phyloP scores from a whole-genome alignment of 2,329 filamentous ascomycete genomes.

The Trichophyton simii region DNA sequence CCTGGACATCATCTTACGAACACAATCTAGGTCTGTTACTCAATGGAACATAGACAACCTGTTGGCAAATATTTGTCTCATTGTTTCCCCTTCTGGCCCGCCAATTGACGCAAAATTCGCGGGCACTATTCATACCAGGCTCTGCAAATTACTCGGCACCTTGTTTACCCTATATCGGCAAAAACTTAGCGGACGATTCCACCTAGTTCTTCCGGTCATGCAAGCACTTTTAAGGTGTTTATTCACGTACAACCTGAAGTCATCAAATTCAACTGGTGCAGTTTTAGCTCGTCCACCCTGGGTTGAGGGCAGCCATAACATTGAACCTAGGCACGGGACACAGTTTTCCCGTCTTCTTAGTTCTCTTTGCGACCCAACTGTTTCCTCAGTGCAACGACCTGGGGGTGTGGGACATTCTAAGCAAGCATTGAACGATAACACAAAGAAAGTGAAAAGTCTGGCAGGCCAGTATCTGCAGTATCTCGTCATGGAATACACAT shows the following conservation, averaged over 20 bases:
- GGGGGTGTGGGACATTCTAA: constrained; percentile 24
- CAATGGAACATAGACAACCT: constrained; percentile 36
- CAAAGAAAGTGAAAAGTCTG: constrained; percentile 46
- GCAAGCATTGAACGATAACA: constrained; percentile 44
- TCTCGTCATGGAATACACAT: constrained; percentile 45
- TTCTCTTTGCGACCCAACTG: constrained; percentile 50
- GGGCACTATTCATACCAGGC: constrained; percentile 38
- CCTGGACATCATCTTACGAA: constrained; percentile 29
- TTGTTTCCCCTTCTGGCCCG: constrained; percentile 26
- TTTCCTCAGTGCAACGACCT: constrained; percentile 39
- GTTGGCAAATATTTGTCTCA: constrained; percentile 26
- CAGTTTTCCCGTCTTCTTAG: constrained; percentile 45
- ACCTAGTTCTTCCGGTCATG: constrained; percentile 45
- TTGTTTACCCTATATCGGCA: constrained; percentile 46
- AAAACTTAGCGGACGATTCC: constrained; percentile 48
- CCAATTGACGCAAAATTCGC: constrained; percentile 22
- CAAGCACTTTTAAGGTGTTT: constrained; percentile 44
- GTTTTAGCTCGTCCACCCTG: constrained; percentile 16
- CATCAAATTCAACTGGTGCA: constrained; percentile 5
- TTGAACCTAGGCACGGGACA: constrained; percentile 34
- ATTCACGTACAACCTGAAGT: constrained; percentile 36
- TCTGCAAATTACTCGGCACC: constrained; percentile 42
- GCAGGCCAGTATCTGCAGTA: constrained; percentile 47
- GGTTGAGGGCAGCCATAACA: constrained; percentile 13
- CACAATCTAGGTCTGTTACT: constrained; percentile 29